These are phyloP conservation scores for Hymenoscyphus fraxineus DNA, from an alignment of 2,329 filamentous ascomycete genomes.

Conservation along the genomic window DNA sequence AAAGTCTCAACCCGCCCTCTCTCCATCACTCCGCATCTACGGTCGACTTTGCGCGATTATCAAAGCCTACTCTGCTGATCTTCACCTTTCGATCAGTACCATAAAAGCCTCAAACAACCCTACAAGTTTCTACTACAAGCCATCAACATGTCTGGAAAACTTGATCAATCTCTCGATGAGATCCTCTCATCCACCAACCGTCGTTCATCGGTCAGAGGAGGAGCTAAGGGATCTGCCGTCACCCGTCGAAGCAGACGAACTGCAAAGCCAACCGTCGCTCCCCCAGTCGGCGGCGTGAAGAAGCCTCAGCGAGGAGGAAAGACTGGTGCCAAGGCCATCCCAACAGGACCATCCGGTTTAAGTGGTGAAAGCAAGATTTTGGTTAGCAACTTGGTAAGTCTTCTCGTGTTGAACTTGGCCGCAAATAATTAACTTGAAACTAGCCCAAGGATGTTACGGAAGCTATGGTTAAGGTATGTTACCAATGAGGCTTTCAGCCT, in stretches of 20 bases:
- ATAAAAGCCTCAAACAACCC: not conserved
- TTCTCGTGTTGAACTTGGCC: not conserved
- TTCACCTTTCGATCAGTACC: constrained; percentile 17
- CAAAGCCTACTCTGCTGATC: constrained; percentile 30
- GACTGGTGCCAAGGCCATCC: constrained; percentile 56
- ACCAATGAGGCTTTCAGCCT: constrained; percentile 69
- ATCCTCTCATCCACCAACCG: constrained; percentile 79
- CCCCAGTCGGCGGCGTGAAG: constrained; percentile 86
- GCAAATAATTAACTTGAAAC: constrained; percentile 12
- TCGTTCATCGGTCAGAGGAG: constrained; percentile 17
- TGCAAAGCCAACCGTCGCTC: constrained; percentile 46
- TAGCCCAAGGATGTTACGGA: constrained; percentile 96
- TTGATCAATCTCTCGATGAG: constrained; percentile 95
- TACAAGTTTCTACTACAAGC: constrained; percentile 24
- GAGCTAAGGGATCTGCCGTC: constrained; percentile 38
- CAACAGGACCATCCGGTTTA: constrained; percentile 59
- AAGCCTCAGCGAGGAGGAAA: constrained; percentile 61
- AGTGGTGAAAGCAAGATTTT: constrained; percentile 90
- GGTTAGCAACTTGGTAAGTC: constrained; percentile 93
- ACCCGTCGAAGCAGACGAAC: constrained; percentile 45
- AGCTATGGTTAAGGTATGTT: constrained; percentile 99
- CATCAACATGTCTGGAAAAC: constrained; percentile 81
- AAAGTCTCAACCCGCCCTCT: constrained; percentile 30
- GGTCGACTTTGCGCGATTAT: constrained; percentile 22
- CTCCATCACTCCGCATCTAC: constrained; percentile 23